These are phyloP conservation scores for Myxozyma udenii DNA, from an alignment of 805 yeast species.

Conservation along the genomic window DNA sequence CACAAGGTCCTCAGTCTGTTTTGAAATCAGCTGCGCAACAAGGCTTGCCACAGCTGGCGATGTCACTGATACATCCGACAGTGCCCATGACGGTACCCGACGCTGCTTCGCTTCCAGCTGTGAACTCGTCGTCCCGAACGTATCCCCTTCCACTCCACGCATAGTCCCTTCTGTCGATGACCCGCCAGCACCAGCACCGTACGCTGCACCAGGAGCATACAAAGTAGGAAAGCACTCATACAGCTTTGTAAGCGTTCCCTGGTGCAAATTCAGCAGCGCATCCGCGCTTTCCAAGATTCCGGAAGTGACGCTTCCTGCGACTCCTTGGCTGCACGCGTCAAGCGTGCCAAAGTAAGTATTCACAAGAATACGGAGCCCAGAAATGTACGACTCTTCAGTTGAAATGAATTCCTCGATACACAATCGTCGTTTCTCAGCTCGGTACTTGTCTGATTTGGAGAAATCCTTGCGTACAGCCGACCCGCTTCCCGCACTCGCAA, in stretches of 20 bases:
- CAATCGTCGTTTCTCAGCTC: conserved; percentile 18
- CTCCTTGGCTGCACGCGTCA: conserved; percentile 15
- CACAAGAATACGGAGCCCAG: conserved; percentile 19
- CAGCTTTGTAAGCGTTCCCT: conserved; percentile 10
- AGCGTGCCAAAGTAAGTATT: conserved; percentile 21
- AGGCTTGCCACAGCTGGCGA: conserved; percentile 24
- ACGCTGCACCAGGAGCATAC: conserved; percentile 19
- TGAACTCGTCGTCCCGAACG: neutral
- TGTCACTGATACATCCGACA: conserved; percentile 11
- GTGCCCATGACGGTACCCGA: conserved; percentile 15
- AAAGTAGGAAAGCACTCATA: conserved; percentile 21
- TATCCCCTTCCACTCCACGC: conserved; percentile 11
- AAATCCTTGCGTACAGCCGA: neutral
- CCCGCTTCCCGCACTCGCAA: too few species aligned
- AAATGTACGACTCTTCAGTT: conserved; percentile 23
- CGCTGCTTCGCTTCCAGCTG: conserved; percentile 2
- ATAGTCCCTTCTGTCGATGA: neutral
- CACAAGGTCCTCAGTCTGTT: conserved; percentile 21
- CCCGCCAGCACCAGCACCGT: neutral
- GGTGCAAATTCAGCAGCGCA: conserved; percentile 22
- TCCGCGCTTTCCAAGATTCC: conserved; percentile 17
- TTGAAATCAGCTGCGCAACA: conserved; percentile 14
- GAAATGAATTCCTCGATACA: conserved; percentile 26
- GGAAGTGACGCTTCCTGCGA: conserved; percentile 5
- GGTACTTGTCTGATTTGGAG: neutral